Evolutionary conservation across 2,329 filamentous ascomycete species (phyloP).

Genomic region (Epichloe coenophiala): DNA sequence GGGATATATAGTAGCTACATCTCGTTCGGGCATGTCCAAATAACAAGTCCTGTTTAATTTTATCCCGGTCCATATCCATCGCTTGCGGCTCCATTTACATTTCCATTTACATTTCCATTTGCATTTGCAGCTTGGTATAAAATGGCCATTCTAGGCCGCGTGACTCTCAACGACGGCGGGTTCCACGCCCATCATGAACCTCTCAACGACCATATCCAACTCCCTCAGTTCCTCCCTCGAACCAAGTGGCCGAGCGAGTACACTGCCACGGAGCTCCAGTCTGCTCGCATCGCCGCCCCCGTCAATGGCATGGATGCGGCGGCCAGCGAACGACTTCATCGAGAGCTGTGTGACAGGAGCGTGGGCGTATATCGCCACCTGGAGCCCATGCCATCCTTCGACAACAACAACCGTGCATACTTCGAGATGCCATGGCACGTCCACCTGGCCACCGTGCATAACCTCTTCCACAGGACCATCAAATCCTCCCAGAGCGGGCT

Average conservation of each 20-base stretch:
- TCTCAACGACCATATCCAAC: conserved; percentile 6
- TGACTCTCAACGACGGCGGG: neutral
- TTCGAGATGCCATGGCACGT: conserved; percentile 4
- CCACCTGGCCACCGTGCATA: conserved; percentile 8
- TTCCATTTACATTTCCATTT: neutral
- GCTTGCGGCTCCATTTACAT: neutral
- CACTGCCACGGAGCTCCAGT: neutral
- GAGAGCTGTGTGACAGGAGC: neutral
- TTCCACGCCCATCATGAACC: neutral
- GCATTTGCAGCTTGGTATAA: neutral
- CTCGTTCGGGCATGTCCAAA: neutral
- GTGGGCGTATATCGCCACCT: conserved; percentile 4
- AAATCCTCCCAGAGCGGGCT: neutral
- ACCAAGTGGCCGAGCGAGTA: conserved; percentile 4
- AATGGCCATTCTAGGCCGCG: conserved; percentile 3
- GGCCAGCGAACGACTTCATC: neutral
- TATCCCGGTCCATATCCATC: no score
- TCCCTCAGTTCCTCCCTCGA: conserved; percentile 10
- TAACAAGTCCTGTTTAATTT: no score
- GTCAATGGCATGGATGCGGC: neutral
- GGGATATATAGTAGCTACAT: neutral
- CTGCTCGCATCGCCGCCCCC: neutral
- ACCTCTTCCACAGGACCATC: conserved; percentile 5
- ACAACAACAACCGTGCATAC: conserved; percentile 1
- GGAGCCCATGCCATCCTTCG: conserved; percentile 9